phyloP scores from a whole-genome alignment of 192 early-diverging fungal species.

The Coemansia pectinata region DNA sequence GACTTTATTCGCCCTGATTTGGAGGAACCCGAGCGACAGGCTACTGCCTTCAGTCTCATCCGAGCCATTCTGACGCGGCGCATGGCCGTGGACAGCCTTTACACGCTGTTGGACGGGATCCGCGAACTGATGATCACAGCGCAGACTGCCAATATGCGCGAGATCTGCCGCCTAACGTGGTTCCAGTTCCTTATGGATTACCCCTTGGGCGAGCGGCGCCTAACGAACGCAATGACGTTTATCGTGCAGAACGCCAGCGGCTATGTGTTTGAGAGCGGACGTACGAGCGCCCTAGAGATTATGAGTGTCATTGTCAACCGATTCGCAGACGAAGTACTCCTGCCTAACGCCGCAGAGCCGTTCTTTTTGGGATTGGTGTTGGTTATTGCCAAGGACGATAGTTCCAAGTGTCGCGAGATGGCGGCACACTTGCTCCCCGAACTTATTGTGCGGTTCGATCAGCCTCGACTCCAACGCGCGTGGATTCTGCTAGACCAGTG shows the following conservation, averaged over 20 bases:
- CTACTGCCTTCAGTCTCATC: conserved; percentile 83
- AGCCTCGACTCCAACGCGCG: conserved; percentile 60
- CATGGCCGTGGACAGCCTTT: conserved; percentile 85
- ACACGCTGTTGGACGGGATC: conserved; percentile 89
- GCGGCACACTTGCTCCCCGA: conserved; percentile 70
- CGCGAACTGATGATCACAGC: conserved; percentile 83
- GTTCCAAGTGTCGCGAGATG: conserved; percentile 90
- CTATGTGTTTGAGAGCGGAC: conserved; percentile 91
- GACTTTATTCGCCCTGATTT: conserved; percentile 83
- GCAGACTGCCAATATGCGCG: conserved; percentile 74
- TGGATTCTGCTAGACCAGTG: conserved; percentile 77
- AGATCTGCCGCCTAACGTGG: conserved; percentile 78
- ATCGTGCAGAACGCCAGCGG: conserved; percentile 81
- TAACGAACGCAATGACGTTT: conserved; percentile 85
- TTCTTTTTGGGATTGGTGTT: conserved; percentile 86
- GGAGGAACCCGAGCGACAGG: conserved; percentile 83
- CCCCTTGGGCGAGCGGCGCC: conserved; percentile 80
- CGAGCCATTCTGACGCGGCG: conserved; percentile 84
- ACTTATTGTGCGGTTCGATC: conserved; percentile 66
- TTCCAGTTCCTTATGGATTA: conserved; percentile 95
- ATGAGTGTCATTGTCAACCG: conserved; percentile 77
- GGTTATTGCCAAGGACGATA: conserved; percentile 88
- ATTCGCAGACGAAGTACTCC: conserved; percentile 71
- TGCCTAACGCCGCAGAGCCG: conserved; percentile 75
- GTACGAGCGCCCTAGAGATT: conserved; percentile 87